Percentiles rank a stretch among this genome's conserved stretches.
Conservation (phyloP, 2,329 filamentous ascomycete species). For the Diaporthe helianthi region DNA sequence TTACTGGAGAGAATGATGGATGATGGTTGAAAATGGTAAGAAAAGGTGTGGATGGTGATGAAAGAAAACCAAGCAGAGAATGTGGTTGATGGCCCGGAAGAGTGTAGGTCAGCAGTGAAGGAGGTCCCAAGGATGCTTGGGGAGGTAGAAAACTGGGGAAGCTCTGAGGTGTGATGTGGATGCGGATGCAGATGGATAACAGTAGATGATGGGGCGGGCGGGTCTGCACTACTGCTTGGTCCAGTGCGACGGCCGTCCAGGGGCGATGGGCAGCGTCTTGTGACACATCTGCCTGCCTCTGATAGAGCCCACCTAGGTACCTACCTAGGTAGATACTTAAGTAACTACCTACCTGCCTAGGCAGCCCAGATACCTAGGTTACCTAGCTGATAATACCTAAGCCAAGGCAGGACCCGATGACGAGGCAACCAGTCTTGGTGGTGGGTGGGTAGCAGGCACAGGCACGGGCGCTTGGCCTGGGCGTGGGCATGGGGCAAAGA, state of each 20-base stretch:
- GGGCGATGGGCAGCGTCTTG: conserved; percentile 8
- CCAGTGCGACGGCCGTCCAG: conserved; percentile 22
- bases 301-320: conserved; percentile 9
- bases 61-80: conserved; percentile 8
- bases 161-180: conserved; percentile 29
- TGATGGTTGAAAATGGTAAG: background rate
- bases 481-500: background rate
- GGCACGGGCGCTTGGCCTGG: background rate
- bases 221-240: conserved; percentile 7
- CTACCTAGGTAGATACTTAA: too few relatives aligned
- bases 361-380: too few relatives aligned
- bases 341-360: too few relatives aligned
- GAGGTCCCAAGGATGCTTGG: conserved; percentile 1
- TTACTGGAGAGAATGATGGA: conserved; percentile 17
- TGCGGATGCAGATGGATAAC: conserved; percentile 1
- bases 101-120: conserved; percentile 17
- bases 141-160: conserved; percentile 29
- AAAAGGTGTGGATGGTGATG: conserved; percentile 22
- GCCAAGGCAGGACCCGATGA: conserved; percentile 26
- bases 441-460: background rate
- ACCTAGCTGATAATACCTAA: conserved; percentile 14
- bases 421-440: conserved; percentile 15
- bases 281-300: conserved; percentile 16
- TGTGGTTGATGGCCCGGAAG: conserved; percentile 20
- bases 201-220: background rate